Base-by-base conservation (phyloP, 345 rosid species). In the Citrus medica region DNA sequence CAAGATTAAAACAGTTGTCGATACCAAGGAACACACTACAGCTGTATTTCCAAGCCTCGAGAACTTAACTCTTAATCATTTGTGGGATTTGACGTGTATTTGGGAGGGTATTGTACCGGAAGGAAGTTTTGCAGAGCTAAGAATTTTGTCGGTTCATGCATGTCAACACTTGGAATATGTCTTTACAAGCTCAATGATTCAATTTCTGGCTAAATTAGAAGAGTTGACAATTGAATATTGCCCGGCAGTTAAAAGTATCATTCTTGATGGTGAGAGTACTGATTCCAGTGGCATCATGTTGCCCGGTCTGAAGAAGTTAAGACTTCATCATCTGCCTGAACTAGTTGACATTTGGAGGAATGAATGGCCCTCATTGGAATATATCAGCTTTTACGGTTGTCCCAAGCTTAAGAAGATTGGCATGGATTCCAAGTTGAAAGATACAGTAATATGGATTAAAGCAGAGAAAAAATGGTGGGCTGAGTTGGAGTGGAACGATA, bases 381-480 rank as follows among this genome's bases (percentile, higher is more conserved):
- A 42, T 25, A 28, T 82, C 27, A 65, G 60, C 68, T 65, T 79
- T 42, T 78, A 78, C 42, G 28, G 64, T 56, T 78, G 79, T 62
- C 84, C 79, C 2, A 58, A 64, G 42, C 56, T 82, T 53, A 78
- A 69, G 69, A 76, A 75, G 5, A 73, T 40, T 4, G 21, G 9
- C 22, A 17, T 56, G 65, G 79, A 46, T 51, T 63, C 71, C 1
- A 33, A n/a, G 64, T 42, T 70, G n/a, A 75, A 69, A 63, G 24
- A n/a, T 0, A 69, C 76, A 17, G 4, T 78, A 30, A 68, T 35
- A 69, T 30, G 35, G 78, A 64, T 82, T 16, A 56, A 72, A 55
- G 82, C 35, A 3, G 77, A 82, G 48, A 62, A 74, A 32, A 60
- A 62, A 5, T 75, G 82, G 79, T 78, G 84, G 84, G 55, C 28